Conservation (phyloP, 2,329 filamentous ascomycete species). For the Ceratocystis albifundus region DNA sequence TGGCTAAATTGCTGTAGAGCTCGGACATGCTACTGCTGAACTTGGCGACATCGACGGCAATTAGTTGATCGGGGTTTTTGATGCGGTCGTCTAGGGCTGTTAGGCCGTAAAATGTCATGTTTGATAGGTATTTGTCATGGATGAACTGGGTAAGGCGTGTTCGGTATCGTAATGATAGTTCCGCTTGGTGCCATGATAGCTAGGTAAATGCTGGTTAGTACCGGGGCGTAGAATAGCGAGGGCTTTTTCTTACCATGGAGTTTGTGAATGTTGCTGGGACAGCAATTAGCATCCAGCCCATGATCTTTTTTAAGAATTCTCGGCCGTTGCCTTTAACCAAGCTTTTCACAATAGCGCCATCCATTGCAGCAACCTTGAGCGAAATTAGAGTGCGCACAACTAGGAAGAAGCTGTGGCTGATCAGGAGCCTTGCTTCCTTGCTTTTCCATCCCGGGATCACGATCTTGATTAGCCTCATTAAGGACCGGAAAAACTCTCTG, state of each 20-base stretch:
- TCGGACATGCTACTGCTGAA: constrained; percentile 94
- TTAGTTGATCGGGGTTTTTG: constrained; percentile 95
- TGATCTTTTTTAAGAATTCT: constrained; percentile 75
- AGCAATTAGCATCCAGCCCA: constrained; percentile 98
- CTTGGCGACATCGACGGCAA: constrained; percentile 90
- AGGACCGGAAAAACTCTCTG: constrained; percentile 63
- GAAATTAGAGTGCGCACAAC: constrained; percentile 85
- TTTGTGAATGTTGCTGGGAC: constrained; percentile 96
- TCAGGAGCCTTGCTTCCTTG: constrained; percentile 72
- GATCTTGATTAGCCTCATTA: constrained; percentile 69
- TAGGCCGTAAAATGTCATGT: constrained; percentile 95
- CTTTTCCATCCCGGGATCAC: constrained; percentile 83
- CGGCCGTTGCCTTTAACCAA: constrained; percentile 82
- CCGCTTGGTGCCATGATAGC: constrained; percentile 94
- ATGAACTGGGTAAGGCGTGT: constrained; percentile 88
- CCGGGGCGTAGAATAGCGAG: not conserved
- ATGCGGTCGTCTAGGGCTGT: constrained; percentile 92
- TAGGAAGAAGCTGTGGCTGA: constrained; percentile 88
- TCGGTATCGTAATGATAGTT: constrained; percentile 83
- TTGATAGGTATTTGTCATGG: constrained; percentile 90
- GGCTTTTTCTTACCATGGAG: constrained; percentile 60
- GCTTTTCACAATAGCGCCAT: constrained; percentile 83
- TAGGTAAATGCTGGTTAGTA: constrained; percentile 31
- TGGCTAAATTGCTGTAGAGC: constrained; percentile 90
- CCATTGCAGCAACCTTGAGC: constrained; percentile 89